A percentile compares a stretch with the other conserved stretches of the same genome.
Evolutionary conservation across 2,329 filamentous ascomycete genomes (phyloP).

Genomic region (Penicillium janthinellum): DNA sequence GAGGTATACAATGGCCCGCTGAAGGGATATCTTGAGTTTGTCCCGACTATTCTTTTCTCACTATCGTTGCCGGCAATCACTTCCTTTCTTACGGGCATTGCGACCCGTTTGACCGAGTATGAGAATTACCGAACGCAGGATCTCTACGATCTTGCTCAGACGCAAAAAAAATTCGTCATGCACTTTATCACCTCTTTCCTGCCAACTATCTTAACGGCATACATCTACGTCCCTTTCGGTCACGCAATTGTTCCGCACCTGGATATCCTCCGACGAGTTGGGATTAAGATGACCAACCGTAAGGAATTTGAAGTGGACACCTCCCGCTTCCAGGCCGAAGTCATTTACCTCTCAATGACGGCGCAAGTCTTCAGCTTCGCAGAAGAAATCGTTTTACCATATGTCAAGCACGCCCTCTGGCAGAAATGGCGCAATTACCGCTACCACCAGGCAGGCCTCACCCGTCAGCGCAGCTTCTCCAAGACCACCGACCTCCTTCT

Average conservation of each 20-base stretch:
- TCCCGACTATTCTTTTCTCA: conserved; percentile 87
- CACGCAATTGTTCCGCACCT: conserved; percentile 81
- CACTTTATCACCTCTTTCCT: conserved; percentile 97
- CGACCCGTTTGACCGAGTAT: conserved; percentile 73
- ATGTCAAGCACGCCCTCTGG: conserved; percentile 75
- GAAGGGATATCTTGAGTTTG: conserved; percentile 79
- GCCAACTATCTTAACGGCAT: conserved; percentile 87
- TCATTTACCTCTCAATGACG: conserved; percentile 95
- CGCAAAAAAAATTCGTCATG: conserved; percentile 90
- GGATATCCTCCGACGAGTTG: conserved; percentile 72
- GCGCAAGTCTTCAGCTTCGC: conserved; percentile 87
- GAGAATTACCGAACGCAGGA: conserved; percentile 94
- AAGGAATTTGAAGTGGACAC: conserved; percentile 80
- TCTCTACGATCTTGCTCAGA: conserved; percentile 78
- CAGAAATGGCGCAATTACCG: conserved; percentile 62
- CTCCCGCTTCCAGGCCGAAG: conserved; percentile 79
- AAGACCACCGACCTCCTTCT: conserved; percentile 49
- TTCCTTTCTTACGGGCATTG: conserved; percentile 72
- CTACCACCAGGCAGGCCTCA: conserved; percentile 34
- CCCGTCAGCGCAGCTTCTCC: conserved; percentile 33
- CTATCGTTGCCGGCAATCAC: conserved; percentile 77
- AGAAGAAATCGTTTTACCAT: conserved; percentile 82
- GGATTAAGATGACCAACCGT: conserved; percentile 37
- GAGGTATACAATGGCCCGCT: conserved; percentile 90
- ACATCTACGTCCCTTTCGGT: conserved; percentile 92